Evolutionary conservation across 306 rosid genomes (phyloP), one percentile per base, ranked within the genome.

Genomic region (Corylus americana): DNA sequence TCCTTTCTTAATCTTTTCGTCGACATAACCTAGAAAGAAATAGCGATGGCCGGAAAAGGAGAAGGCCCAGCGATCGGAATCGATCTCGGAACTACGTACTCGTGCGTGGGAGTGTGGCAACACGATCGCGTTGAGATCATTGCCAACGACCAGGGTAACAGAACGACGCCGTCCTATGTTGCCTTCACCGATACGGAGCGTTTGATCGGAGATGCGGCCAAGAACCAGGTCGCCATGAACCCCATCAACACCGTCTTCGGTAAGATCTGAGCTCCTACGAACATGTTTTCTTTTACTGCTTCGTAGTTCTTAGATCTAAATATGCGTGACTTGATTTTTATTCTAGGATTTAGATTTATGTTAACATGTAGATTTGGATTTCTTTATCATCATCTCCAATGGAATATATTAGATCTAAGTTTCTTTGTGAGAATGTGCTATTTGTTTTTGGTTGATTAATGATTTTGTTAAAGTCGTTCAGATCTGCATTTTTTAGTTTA

Each of bases 41-140:
- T 4, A 2, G 8, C 25, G 69, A 87, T 90, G 93, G 93, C 91
- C 75, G 91, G 90, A 8, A 90, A 90, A 66, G 93, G 93, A 57
- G 94, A 86, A 76, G 94, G 91, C 25, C 89, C 90, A 47, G 94
- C 94, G 48, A 90, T 90, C 76, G 94, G 94, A 25, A 90, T 90
- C 62, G 94, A 90, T 81, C 90, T 90, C 29, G 94, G 94, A 0
- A 90, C 94, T 13, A 90, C 94, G 0, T 90, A 90, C 76, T 90
- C 94, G 0, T 90, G 94, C 69, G 94, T 88, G 8, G 94, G 92
- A 3, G 94, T 90, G 0, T 90, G 94, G 92, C 94, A 88, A 35
- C 90, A 88, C 39, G 92, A 88, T 48, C 92, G 94, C 3, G 94
- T 86, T 16, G 94, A 90, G 84, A 88, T 90, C 82, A 90, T 90